Conservation (phyloP, 2,329 filamentous ascomycete genomes). For the Paraphoma sp. region DNA sequence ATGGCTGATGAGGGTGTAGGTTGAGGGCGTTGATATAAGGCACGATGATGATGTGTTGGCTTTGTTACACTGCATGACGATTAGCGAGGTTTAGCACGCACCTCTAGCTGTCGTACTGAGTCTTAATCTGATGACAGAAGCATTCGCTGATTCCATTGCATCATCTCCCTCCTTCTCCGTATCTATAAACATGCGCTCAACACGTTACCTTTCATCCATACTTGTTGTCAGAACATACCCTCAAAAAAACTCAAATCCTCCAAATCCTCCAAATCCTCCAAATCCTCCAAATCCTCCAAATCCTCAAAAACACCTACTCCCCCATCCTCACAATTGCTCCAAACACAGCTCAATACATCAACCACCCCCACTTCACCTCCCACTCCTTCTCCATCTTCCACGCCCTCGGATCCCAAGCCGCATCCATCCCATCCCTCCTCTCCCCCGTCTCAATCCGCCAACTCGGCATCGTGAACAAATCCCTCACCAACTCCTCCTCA, state of each 20-base stretch:
- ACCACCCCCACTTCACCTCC: conserved; percentile 46
- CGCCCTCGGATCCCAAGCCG: conserved; percentile 42
- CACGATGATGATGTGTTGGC: too few species aligned
- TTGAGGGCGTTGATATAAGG: not conserved
- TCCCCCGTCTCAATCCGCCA: conserved; percentile 34
- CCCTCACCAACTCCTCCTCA: conserved; percentile 46
- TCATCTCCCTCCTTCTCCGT: too few species aligned
- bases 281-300: not conserved
- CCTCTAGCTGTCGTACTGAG: too few species aligned
- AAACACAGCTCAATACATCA: conserved; percentile 5
- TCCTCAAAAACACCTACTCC: not conserved
- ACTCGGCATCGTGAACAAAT: conserved; percentile 43
- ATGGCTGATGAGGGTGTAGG: not conserved
- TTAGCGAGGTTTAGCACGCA: too few species aligned
- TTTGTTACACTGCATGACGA: too few species aligned
- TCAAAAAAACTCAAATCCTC: not conserved
- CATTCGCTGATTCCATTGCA: too few species aligned
- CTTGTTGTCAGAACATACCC: too few species aligned
- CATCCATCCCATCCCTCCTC: conserved; percentile 13
- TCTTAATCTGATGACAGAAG: too few species aligned
- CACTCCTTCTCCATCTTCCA: conserved; percentile 47
- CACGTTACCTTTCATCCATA: too few species aligned
- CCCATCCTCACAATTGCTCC: not conserved
- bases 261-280: not conserved
- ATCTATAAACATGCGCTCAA: too few species aligned